Evolutionary conservation across 441 rosid genomes (phyloP), one percentile per base, ranked within the genome.

Genomic region (Brassica hybrid): DNA sequence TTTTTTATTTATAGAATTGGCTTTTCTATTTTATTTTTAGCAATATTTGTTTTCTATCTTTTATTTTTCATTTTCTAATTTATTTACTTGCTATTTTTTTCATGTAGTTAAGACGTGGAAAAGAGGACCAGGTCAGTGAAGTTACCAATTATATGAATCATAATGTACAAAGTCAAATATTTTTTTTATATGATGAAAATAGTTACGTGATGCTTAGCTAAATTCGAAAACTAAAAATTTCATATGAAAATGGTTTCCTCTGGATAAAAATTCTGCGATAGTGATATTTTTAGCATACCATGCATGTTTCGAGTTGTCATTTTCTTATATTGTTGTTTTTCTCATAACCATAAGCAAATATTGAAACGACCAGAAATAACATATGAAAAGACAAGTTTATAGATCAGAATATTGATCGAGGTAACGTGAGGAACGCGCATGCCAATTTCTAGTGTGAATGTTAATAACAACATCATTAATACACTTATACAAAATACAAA

Each of bases 131-230:
- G 16, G 61, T 62, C 74, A 62, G 78, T 64, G 45, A 54, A 68
- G 7, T 7, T 52, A 27, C 41, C 21, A n/a, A 6, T 2, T 8
- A 50, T 11, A 52, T 16, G 64, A 36, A 34, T 63, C 13, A 69
- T 8, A 17, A 54, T 3, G 62, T 13, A 17, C 2, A 48, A 17
- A 36, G 50, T 34, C 57, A 45, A 7, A 32, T 32, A 9, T 14
- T 30, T 65, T 18, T 5, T 45, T 21, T 21, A 27, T 19, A 17
- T 41, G 0, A 41, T 72, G 76, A 30, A 58, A 43, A 1, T 5
- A 17, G 82, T 74, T 79, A 69, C 82, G 82, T 79, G 64, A 59
- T 79, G 65, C 81, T 79, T 3, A 4, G 2, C 0, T 23, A 73
- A 25, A 62, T 73, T 62, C 70, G 52, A 73, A 16, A 27, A 23